Conservation (phyloP, 169 alveolate genomes). For the Babesia sp. region DNA sequence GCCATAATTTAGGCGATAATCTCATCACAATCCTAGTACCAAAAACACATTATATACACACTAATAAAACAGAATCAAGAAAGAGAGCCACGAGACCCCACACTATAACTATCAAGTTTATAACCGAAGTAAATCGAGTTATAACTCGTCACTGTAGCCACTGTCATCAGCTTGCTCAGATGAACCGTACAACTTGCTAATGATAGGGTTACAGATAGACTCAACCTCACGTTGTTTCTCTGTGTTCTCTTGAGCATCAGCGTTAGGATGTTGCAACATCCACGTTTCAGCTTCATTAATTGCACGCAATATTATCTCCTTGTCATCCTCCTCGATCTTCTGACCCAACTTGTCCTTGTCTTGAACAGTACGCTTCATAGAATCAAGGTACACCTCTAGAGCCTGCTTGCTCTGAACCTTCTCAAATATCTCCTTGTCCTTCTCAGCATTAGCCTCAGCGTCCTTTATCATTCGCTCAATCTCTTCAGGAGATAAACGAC, state of each 20-base stretch:
- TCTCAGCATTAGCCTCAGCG: constrained; percentile 94
- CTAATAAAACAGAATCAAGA: too few relatives aligned
- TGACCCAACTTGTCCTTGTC: constrained; percentile 91
- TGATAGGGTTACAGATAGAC: constrained; percentile 93
- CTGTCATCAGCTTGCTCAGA: constrained; percentile 44
- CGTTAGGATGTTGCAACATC: constrained; percentile 89
- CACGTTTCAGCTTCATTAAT: constrained; percentile 90
- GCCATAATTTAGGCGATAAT: constrained; percentile 4
- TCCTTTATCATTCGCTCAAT: constrained; percentile 94
- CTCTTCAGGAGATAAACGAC: constrained; percentile 93
- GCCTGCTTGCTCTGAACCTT: constrained; percentile 92
- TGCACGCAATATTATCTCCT: constrained; percentile 85
- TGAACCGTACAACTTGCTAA: constrained; percentile 85
- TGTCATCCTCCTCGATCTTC: constrained; percentile 90
- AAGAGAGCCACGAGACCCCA: too few relatives aligned
- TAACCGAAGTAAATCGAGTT: background rate
- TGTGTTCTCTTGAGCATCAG: constrained; percentile 90
- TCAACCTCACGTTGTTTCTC: constrained; percentile 91
- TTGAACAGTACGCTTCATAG: constrained; percentile 91
- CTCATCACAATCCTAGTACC: constrained; percentile 24
- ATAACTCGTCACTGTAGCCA: constrained; percentile 60
- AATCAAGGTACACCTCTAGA: constrained; percentile 89
- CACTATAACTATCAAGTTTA: too few relatives aligned
- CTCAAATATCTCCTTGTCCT: constrained; percentile 90
- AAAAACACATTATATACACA: too few relatives aligned